A percentile compares a stretch with the other conserved stretches of the same genome.
These are phyloP conservation scores for Nitzschia palea DNA, from an alignment of 108 stramenopile species.

Conservation along the genomic window DNA sequence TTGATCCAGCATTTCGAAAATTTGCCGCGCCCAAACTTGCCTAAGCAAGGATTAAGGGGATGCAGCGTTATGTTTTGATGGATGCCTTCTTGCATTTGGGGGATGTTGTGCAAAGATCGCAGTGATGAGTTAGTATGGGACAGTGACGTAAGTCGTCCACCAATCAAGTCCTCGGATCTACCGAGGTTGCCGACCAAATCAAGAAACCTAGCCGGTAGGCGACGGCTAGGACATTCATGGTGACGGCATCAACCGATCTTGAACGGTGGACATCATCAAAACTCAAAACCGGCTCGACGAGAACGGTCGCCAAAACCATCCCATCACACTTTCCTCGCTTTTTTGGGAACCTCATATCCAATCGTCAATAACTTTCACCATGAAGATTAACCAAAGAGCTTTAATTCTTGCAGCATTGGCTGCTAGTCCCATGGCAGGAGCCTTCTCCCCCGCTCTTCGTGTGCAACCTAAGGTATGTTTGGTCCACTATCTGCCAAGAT, in stretches of 20 bases:
- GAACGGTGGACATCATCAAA: slow-evolving; percentile 1
- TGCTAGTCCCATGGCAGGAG: slow-evolving; percentile 4
- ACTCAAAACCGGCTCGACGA: too few relatives aligned
- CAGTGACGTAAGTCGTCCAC: not conserved
- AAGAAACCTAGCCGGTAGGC: not conserved
- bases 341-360: too few relatives aligned
- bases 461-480: not conserved
- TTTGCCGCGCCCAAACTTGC: too few relatives aligned
- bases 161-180: too few relatives aligned
- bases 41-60: too few relatives aligned
- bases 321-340: not conserved
- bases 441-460: slow-evolving; percentile 7
- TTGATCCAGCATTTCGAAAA: too few relatives aligned
- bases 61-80: too few relatives aligned
- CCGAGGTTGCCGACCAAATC: not conserved
- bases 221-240: not conserved
- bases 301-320: not conserved
- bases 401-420: slow-evolving; percentile 4
- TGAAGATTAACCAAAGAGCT: slow-evolving; percentile 13
- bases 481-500: too few relatives aligned
- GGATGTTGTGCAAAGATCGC: too few relatives aligned
- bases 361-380: not conserved
- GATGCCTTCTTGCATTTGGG: too few relatives aligned
- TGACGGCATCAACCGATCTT: slow-evolving; percentile 2
- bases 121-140: too few relatives aligned